Evolutionary conservation across 2,329 filamentous ascomycete species (phyloP).

Genomic region (Chaetothyriales sp.): DNA sequence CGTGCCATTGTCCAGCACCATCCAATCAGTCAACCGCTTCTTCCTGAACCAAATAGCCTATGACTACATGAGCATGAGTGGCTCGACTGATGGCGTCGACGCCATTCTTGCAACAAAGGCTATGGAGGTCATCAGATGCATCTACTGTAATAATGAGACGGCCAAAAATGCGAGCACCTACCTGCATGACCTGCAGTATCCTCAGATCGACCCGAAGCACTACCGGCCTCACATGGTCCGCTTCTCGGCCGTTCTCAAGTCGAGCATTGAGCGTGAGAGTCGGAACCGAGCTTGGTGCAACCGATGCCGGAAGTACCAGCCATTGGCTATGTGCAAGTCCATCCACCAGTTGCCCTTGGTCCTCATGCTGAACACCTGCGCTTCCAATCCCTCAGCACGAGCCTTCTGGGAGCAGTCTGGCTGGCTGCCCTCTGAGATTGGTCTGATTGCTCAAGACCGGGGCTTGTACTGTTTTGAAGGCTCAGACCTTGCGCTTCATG

Average conservation of each 20-base stretch:
- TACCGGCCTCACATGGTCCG: constrained; percentile 35
- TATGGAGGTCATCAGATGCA: constrained; percentile 54
- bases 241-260: constrained; percentile 86
- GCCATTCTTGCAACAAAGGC: constrained; percentile 39
- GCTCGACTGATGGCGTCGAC: constrained; percentile 51
- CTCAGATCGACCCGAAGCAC: constrained; percentile 36
- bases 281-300: constrained; percentile 88
- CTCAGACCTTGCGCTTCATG: constrained; percentile 65
- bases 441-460: constrained; percentile 76
- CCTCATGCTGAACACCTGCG: constrained; percentile 71
- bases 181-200: constrained; percentile 72
- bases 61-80: constrained; percentile 56
- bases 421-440: constrained; percentile 88
- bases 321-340: constrained; percentile 67
- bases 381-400: constrained; percentile 56
- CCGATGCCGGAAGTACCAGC: constrained; percentile 79
- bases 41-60: constrained; percentile 64
- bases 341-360: constrained; percentile 70
- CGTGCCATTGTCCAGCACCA: constrained; percentile 60
- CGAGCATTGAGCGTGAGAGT: constrained; percentile 76
- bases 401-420: constrained; percentile 71
- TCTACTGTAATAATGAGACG: constrained; percentile 75
- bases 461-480: constrained; percentile 93
- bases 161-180: constrained; percentile 63
- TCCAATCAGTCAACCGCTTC: constrained; percentile 76